These are phyloP conservation scores for Lepidium sativum DNA, from an alignment of 345 rosid species.

Conservation along the genomic window DNA sequence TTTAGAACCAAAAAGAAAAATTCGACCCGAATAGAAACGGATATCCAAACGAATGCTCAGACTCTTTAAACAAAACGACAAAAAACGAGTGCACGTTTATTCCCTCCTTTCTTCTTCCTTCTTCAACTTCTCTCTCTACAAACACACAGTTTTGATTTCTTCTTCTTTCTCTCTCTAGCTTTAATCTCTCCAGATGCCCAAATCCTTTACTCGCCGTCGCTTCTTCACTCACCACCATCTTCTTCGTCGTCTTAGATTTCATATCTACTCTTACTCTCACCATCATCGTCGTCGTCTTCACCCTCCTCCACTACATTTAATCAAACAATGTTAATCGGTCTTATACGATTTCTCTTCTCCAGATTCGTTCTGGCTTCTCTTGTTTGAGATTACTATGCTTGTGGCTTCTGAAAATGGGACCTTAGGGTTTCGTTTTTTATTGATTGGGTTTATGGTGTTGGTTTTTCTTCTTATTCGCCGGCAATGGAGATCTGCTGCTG, in stretches of 20 bases:
- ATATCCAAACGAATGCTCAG: too few relatives aligned
- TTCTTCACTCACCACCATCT: conserved; percentile 13
- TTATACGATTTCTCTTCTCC: not conserved
- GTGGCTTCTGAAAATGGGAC: conserved; percentile 1
- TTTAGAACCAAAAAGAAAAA: too few relatives aligned
- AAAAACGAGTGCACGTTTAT: conserved; percentile 28
- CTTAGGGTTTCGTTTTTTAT: conserved; percentile 40
- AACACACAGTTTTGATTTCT: conserved; percentile 10
- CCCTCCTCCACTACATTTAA: conserved; percentile 21
- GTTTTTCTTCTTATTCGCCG: conserved; percentile 31
- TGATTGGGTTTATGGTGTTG: conserved; percentile 23
- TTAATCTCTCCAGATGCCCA: conserved; percentile 40
- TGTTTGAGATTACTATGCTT: not conserved
- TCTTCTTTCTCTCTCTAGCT: not conserved
- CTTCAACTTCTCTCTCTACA: conserved; percentile 19
- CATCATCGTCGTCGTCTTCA: conserved; percentile 21
- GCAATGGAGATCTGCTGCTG: conserved; percentile 44
- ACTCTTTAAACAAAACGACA: conserved; percentile 20
- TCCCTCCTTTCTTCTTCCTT: conserved; percentile 21
- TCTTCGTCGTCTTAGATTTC: conserved; percentile 18
- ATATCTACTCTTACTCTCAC: conserved; percentile 20
- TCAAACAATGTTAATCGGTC: conserved; percentile 11
- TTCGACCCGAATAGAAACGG: too few relatives aligned
- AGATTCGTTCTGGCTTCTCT: not conserved
- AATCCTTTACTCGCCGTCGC: conserved; percentile 27